phyloP scores from a whole-genome alignment of 495 filamentous ascomycete species.

The Xylaria nigripes region DNA sequence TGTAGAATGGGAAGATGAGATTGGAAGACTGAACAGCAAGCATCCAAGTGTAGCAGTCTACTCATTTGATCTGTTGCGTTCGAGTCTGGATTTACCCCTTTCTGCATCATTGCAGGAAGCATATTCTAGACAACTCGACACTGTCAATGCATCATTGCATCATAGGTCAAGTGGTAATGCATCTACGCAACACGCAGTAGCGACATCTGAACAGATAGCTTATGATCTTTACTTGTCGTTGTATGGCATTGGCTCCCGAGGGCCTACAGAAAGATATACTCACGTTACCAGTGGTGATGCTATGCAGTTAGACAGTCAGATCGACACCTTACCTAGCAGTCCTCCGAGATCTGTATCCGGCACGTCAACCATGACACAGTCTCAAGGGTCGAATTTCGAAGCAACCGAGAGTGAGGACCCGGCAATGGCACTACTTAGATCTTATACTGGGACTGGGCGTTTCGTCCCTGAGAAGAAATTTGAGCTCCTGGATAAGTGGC shows the following conservation, averaged over 20 bases:
- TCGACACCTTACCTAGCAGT: conserved; percentile 12
- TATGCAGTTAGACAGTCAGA: conserved; percentile 21
- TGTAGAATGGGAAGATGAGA: conserved; percentile 14
- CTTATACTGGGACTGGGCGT: conserved; percentile 24
- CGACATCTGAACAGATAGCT: conserved; percentile 14
- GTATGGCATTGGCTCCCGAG: conserved; percentile 16
- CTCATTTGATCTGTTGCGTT: conserved; percentile 7
- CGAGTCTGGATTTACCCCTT: neutral
- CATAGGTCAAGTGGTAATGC: neutral
- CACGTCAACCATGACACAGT: conserved; percentile 2
- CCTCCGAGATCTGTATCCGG: conserved; percentile 11
- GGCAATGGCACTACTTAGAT: conserved; percentile 20
- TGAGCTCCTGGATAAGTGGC: conserved; percentile 25
- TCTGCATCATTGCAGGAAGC: conserved; percentile 11
- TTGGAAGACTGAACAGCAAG: conserved; percentile 12
- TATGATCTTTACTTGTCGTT: conserved; percentile 22
- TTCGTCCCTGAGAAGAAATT: conserved; percentile 18
- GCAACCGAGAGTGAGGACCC: conserved; percentile 16
- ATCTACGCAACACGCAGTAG: neutral
- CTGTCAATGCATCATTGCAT: neutral
- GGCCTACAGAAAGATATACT: neutral
- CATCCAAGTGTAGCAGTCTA: conserved; percentile 12
- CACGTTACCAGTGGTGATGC: conserved; percentile 7
- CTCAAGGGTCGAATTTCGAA: conserved; percentile 7
- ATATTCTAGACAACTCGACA: conserved; percentile 8